phyloP scores from a whole-genome alignment of 1,284 basidiomycete genomes.

The Heterobasidion occidentale region DNA sequence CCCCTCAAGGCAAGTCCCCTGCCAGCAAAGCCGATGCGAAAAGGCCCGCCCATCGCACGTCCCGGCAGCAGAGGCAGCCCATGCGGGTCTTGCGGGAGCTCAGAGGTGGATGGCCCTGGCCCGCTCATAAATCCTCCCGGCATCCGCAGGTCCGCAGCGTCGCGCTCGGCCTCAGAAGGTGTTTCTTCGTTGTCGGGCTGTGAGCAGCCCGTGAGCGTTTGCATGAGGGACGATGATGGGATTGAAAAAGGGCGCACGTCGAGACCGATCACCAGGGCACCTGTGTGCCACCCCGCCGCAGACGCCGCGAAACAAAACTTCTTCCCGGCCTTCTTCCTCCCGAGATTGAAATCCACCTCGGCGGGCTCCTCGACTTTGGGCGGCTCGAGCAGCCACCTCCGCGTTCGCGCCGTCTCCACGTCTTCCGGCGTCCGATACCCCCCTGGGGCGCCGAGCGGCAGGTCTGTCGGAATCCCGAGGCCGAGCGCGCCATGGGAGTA shows the following conservation, averaged over 20 bases:
- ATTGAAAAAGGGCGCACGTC: conserved; percentile 32
- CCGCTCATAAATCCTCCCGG: not conserved
- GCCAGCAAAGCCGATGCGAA: not conserved
- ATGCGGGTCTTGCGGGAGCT: not conserved
- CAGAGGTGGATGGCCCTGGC: not conserved
- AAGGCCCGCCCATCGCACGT: not conserved
- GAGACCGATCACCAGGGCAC: conserved; percentile 77
- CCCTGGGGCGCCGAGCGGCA: conserved; percentile 51
- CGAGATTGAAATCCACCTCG: conserved; percentile 28
- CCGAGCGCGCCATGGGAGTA: conserved; percentile 79
- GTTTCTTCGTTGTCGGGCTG: not conserved
- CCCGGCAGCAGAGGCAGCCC: not conserved
- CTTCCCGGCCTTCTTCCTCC: conserved; percentile 28
- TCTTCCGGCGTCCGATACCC: conserved; percentile 38
- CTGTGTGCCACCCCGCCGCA: conserved; percentile 84
- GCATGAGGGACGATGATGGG: not conserved
- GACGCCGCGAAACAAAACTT: conserved; percentile 74
- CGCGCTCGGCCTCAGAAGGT: not conserved
- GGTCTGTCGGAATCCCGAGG: conserved; percentile 57
- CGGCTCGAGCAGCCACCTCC: conserved; percentile 23
- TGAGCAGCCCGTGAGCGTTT: not conserved
- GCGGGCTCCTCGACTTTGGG: conserved; percentile 19
- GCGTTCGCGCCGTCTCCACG: conserved; percentile 20
- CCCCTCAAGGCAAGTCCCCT: not conserved
- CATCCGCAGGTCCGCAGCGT: not conserved